Evolutionary conservation across 345 rosid species (phyloP), one percentile per base, ranked within the genome.

Genomic region (Firmiana major): DNA sequence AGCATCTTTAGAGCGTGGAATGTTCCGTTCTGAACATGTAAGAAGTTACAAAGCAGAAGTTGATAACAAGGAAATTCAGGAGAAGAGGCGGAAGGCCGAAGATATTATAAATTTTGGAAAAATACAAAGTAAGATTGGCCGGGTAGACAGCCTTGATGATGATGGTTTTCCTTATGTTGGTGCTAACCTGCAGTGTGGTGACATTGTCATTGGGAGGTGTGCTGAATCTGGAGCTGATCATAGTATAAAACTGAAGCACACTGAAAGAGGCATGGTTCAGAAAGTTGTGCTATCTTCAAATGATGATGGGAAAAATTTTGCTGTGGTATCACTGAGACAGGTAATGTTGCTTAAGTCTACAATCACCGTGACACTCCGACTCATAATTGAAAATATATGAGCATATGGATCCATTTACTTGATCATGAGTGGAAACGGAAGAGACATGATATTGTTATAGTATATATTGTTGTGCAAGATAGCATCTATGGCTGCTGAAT

Each of bases 11-110:
- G 93, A 95, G 80, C 91, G 98, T 17, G 98, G 98, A 9, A 90
- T 93, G 97, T 95, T 95, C 71, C 89, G 97, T 6, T 77, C 99
- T 21, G 97, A 92, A 84, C 98, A 92, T 68, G 83, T 89, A 11
- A 88, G 97, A 84, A 93, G 98, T 81, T 95, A 90, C 80, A 95
- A 93, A 80, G 91, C 99, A 5, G 98, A 95, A 53, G 97, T 92
- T 4, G 97, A 93, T 54, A 92, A 89, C 77, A 87, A 87, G 26
- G 99, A 93, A 51, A 78, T 84, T 10, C 55, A 46, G 16, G 94
- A 89, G n/a, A 90, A 90, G 82, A 88, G 84, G 78, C 79, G 85
- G 59, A 88, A 87, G 74, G 49, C 80, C 55, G 98, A 89, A 31
- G 96, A 95, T 70, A 21, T 38, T 26, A 82, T 93, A 22, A 85